Evolutionary conservation across 2,329 filamentous ascomycete genomes (phyloP).

Genomic region (Helotiales sp.): DNA sequence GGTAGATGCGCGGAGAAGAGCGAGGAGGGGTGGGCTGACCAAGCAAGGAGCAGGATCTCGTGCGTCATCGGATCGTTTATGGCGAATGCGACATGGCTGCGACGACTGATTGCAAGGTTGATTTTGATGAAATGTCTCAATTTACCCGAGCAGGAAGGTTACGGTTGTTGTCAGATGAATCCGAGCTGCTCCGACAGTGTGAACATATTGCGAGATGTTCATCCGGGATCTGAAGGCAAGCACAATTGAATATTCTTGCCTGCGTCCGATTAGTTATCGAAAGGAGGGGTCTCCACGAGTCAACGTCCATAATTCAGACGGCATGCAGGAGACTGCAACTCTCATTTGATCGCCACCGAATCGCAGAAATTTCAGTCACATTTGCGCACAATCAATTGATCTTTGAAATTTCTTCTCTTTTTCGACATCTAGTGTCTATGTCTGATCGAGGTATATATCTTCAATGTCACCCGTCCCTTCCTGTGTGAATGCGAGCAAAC

Average conservation of each 20-base stretch:
- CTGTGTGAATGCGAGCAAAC: conserved; percentile 16
- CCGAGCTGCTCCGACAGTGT: not conserved
- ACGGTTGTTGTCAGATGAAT: not conserved
- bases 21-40: not conserved
- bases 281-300: not conserved
- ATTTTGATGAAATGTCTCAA: not conserved
- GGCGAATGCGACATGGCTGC: conserved; percentile 6
- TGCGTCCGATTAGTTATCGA: not conserved
- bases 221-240: not conserved
- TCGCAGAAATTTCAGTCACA: not conserved
- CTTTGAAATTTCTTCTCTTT: conserved; percentile 12
- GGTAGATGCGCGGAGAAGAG: not conserved
- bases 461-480: conserved; percentile 18
- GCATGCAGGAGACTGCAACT: not conserved
- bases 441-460: conserved; percentile 9
- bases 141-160: not conserved
- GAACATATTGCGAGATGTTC: not conserved
- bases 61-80: conserved; percentile 13
- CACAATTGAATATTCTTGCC: not conserved
- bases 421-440: conserved; percentile 25
- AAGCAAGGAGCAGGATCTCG: not conserved
- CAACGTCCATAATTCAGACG: not conserved
- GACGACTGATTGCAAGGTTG: not conserved
- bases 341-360: not conserved
- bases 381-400: too few relatives aligned